Base-by-base conservation (phyloP, 2,329 filamentous ascomycete species). In the Penicillium carneum region DNA sequence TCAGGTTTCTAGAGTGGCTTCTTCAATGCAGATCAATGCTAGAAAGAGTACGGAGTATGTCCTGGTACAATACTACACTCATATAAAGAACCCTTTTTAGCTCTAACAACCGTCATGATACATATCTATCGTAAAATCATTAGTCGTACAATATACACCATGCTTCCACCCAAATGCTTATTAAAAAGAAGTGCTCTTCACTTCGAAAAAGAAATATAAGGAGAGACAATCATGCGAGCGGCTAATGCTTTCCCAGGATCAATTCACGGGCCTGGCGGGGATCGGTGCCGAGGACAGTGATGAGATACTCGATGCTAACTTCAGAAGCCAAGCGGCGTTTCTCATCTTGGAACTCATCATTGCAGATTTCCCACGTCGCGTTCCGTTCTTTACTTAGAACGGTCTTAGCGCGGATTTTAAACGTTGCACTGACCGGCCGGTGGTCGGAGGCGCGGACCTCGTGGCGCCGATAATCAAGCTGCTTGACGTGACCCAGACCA, bases 381-480 rank as follows among this genome's bases (percentile, higher is more conserved):
- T 85, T 86, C 64, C 92, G 85, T 72, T 86, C 84, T 70, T 87
- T 85, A 6, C 86, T 83, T 63, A 89, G 85, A 36, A 98, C 88
- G 18, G 86, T 91, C 82, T 98, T 99, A 62, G 97, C 85, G 54
- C 90, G 87, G 56, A 97, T 86, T 72, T 87, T 88, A 79, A 99
- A 97, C 38, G 83, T 83, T 1, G 91, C 95, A 63, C 90, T 96
- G 33, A 99, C 95, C 10, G 95, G 95, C 66, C 95, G 85, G 78
- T 99, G 95, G 75, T 99, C 95, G 34, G 92, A 96, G 5, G 94
- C 91, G 62, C 89, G 86, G 36, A 98, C 90, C 77, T 98, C 95
- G 78, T 97, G 94, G 50, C 95, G 83, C 51, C 86, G 84, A 77
- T 99, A 99, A 66, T 97, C 91, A 50, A 93, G 80, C 77, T 98